Evolutionary conservation across 2,329 filamentous ascomycete species (phyloP).

Genomic region (Taxawa tesnikishii): DNA sequence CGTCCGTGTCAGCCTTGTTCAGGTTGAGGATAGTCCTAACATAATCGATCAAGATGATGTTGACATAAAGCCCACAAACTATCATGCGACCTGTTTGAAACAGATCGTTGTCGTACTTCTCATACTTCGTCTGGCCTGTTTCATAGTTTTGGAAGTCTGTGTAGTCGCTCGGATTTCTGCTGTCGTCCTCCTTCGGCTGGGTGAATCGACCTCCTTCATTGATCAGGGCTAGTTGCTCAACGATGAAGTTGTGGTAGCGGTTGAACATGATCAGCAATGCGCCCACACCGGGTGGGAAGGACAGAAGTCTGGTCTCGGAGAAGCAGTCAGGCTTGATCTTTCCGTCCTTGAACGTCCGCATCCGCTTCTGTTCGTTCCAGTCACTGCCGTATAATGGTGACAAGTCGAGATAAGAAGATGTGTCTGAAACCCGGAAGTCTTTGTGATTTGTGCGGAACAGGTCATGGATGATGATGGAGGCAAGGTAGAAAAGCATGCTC

Average conservation of each 20-base stretch:
- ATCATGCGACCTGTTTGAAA: constrained; percentile 41
- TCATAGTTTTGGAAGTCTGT: too few relatives aligned
- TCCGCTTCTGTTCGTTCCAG: constrained; percentile 50
- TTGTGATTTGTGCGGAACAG: constrained; percentile 53
- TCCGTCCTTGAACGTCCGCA: constrained; percentile 54
- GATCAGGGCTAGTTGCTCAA: constrained; percentile 66
- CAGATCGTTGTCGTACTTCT: constrained; percentile 32
- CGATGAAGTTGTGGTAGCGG: constrained; percentile 76
- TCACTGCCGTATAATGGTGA: constrained; percentile 62
- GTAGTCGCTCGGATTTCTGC: too few relatives aligned
- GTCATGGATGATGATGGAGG: constrained; percentile 52
- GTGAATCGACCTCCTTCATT: constrained; percentile 74
- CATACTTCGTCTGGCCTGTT: constrained; percentile 16
- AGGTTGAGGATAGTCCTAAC: constrained; percentile 40
- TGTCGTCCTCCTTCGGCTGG: constrained; percentile 45
- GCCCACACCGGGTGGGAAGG: constrained; percentile 58
- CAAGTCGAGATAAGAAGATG: constrained; percentile 64
- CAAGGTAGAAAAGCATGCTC: constrained; percentile 62
- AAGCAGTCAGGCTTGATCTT: constrained; percentile 61
- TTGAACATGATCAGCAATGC: constrained; percentile 57
- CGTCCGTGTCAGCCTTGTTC: constrained; percentile 27
- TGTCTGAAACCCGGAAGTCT: constrained; percentile 52
- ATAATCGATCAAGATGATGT: constrained; percentile 41
- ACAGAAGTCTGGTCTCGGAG: constrained; percentile 50
- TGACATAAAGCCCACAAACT: constrained; percentile 41